phyloP scores from a whole-genome alignment of 345 rosid species.

The Eucalyptus cloeziana region DNA sequence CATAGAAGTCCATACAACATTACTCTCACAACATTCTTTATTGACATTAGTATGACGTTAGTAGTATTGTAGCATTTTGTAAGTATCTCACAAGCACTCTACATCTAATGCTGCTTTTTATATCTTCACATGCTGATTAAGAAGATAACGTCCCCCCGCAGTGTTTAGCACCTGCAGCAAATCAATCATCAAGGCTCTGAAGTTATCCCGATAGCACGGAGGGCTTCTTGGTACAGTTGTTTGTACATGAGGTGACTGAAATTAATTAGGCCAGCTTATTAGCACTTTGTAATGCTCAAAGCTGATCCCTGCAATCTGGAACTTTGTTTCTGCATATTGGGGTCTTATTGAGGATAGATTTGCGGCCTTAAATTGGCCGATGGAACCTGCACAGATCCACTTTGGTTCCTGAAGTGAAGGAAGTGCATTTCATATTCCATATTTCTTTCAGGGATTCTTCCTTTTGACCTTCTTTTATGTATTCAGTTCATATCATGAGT shows the following conservation, averaged over 20 bases:
- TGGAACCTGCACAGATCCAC: slow-evolving; percentile 91
- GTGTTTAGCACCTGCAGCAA: slow-evolving; percentile 51
- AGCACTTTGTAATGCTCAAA: slow-evolving; percentile 72
- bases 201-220: slow-evolving; percentile 85
- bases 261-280: slow-evolving; percentile 56
- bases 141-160: slow-evolving; percentile 21
- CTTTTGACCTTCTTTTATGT: slow-evolving; percentile 22
- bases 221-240: slow-evolving; percentile 57
- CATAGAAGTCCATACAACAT: not conserved
- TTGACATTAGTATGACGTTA: not conserved
- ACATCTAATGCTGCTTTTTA: not conserved
- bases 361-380: slow-evolving; percentile 50
- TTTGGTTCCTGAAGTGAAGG: slow-evolving; percentile 65
- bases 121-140: not conserved
- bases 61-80: not conserved
- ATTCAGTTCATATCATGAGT: not conserved
- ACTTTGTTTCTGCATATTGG: slow-evolving; percentile 62
- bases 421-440: slow-evolving; percentile 33
- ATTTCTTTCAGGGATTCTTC: slow-evolving; percentile 25
- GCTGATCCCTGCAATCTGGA: slow-evolving; percentile 78
- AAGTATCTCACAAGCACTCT: not conserved
- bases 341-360: slow-evolving; percentile 50
- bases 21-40: not conserved
- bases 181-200: slow-evolving; percentile 81
- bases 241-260: slow-evolving; percentile 38